These are phyloP conservation scores for Umbelopsis sp. DNA, from an alignment of 371 early-diverging fungal genomes.

Conservation along the genomic window DNA sequence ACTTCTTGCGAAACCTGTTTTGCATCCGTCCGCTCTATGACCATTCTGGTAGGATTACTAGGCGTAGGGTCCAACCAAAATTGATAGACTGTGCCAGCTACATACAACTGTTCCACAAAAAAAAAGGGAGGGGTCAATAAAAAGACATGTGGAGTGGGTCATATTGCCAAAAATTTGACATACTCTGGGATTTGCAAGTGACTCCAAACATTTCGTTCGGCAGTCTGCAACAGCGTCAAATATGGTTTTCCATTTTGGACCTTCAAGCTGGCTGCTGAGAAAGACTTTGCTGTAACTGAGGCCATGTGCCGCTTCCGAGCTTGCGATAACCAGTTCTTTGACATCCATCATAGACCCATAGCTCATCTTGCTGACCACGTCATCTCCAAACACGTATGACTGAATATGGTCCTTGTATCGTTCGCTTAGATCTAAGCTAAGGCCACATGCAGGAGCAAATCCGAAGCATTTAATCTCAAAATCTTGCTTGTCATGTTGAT, in stretches of 20 bases:
- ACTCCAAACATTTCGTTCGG: slow-evolving; percentile 32
- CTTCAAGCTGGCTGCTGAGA: slow-evolving; percentile 29
- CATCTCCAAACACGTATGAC: slow-evolving; percentile 47
- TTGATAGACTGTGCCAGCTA: slow-evolving; percentile 46
- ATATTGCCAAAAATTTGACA: not conserved
- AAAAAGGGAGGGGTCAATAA: not conserved
- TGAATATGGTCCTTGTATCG: slow-evolving; percentile 45
- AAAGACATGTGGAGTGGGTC: not conserved
- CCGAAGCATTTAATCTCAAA: slow-evolving; percentile 37
- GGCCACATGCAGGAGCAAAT: slow-evolving; percentile 45
- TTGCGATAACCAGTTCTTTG: slow-evolving; percentile 42
- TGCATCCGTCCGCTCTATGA: slow-evolving; percentile 37
- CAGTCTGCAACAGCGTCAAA: slow-evolving; percentile 38
- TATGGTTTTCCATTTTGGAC: slow-evolving; percentile 33
- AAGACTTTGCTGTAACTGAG: slow-evolving; percentile 35
- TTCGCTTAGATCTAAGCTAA: slow-evolving; percentile 39
- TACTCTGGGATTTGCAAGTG: slow-evolving; percentile 38
- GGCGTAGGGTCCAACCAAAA: slow-evolving; percentile 45
- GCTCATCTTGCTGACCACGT: slow-evolving; percentile 47
- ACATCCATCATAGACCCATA: slow-evolving; percentile 52
- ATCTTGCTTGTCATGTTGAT: slow-evolving; percentile 24
- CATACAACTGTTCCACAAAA: slow-evolving; percentile 31
- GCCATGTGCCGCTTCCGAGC: slow-evolving; percentile 40
- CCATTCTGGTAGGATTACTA: slow-evolving; percentile 41
- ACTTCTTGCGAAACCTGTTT: slow-evolving; percentile 39